Evolutionary conservation across 192 early-diverging fungal species (phyloP), one percentile per base, ranked within the genome.

Genomic region (Spizellomyces punctatus): DNA sequence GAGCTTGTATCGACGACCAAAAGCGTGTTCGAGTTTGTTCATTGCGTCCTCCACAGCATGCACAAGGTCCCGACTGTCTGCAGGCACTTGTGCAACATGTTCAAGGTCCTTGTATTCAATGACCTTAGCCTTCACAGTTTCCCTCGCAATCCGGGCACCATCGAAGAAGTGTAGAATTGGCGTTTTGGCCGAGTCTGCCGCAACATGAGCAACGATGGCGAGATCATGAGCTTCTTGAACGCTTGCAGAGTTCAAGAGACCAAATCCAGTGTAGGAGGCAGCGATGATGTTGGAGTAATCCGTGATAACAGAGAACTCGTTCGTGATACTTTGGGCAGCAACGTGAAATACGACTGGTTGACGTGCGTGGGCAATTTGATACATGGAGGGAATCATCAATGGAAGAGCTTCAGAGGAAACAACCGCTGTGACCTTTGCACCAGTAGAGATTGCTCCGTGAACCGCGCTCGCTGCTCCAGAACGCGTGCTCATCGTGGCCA

Each of bases 151-250:
- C 44, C 74, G 77, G 14, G 87, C 83, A 55, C 92, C 94, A 73
- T 91, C 90, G 68, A 92, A 87, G 64, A 92, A 79, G 82, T 98
- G 95, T 16, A 96, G 78, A 36, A 95, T 88, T 0, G 95, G 93
- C 10, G 84, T 75, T n/a, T 71, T 60, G 9, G 87, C 78, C 2
- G 82, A 75, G 9, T 73, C 62, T 4, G 95, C 76, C n/a, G 92
- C 81, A 19, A 95, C 81, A 74, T 97, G 94, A 42, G 95, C 90
- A 66, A 93, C 81, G 16, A 96, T 57, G 12, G 94, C 89, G 57
- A 97, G 74, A 67, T 98, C 95, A 68, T 97, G 91, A 9, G 93
- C 90, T 76, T 96, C 94, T 76, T 96, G 94, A 8, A 90, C 89
- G 19, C 84, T 84, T 43, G 80, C 75, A 44, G 95, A 96, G 6